Percentiles rank a stretch among this genome's conserved stretches.
These are phyloP conservation scores for Colletotrichum ledebouriae DNA, from an alignment of 2,329 filamentous ascomycete genomes.

Conservation along the genomic window DNA sequence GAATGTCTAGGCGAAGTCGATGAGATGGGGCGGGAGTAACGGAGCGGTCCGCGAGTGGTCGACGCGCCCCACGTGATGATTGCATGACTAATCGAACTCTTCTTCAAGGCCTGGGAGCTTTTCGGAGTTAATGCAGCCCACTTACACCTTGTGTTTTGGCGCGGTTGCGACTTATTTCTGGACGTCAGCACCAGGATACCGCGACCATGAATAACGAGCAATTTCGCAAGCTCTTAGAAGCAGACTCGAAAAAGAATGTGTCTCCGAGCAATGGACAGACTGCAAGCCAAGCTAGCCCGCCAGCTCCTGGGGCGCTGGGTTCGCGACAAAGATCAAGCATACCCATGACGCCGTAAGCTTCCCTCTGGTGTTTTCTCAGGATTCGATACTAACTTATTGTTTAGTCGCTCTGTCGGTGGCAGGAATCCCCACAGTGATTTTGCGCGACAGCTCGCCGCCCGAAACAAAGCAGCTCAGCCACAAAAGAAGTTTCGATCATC, in stretches of 20 bases:
- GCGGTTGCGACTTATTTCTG: neutral
- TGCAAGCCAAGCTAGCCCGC: constrained; percentile 47
- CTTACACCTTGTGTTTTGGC: neutral
- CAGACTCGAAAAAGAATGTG: constrained; percentile 58
- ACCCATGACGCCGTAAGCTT: constrained; percentile 90
- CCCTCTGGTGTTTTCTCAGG: neutral
- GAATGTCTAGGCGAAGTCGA: constrained; percentile 1
- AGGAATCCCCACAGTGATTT: constrained; percentile 75
- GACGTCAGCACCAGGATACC: neutral
- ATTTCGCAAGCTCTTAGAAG: constrained; percentile 83
- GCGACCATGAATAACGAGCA: constrained; percentile 91
- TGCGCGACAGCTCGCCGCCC: constrained; percentile 85
- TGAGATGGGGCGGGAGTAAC: constrained; percentile 9
- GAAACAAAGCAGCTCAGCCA: constrained; percentile 67
- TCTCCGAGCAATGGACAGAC: constrained; percentile 62
- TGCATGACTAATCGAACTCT: constrained; percentile 20
- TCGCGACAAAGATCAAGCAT: constrained; percentile 85
- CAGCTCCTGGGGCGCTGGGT: constrained; percentile 68
- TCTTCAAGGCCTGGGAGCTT: neutral
- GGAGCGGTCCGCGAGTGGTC: constrained; percentile 44
- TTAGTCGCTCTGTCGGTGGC: constrained; percentile 73
- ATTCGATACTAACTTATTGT: constrained; percentile 45
- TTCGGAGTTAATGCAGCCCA: constrained; percentile 8
- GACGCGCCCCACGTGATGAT: constrained; percentile 56
- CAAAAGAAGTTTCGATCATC: constrained; percentile 83